These are phyloP conservation scores for Vitellaria paradoxa DNA, from an alignment of 179 eudicot species.

Conservation along the genomic window DNA sequence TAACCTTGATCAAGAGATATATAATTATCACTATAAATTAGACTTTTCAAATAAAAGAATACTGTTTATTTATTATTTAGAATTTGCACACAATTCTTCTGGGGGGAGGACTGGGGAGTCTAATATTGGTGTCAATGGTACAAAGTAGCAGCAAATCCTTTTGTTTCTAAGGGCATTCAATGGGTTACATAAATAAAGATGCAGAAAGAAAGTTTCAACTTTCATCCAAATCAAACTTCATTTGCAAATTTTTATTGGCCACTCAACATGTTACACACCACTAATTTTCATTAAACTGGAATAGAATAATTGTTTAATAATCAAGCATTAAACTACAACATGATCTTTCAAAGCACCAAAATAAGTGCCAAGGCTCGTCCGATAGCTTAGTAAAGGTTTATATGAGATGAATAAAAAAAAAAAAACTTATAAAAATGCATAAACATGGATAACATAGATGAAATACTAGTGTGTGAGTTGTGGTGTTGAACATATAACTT, in stretches of 20 bases:
- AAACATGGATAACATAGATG: background rate
- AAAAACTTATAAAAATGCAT: background rate
- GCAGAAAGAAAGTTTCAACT: background rate
- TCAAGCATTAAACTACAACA: background rate
- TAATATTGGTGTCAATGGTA: too few relatives aligned
- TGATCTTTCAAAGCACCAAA: background rate
- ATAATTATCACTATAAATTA: too few relatives aligned
- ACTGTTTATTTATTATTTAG: too few relatives aligned
- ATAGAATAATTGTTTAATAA: background rate
- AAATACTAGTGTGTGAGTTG: background rate
- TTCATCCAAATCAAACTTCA: background rate
- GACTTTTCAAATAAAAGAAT: too few relatives aligned
- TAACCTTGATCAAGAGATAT: too few relatives aligned
- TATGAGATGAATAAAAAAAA: background rate
- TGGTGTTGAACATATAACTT: background rate
- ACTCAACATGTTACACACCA: background rate
- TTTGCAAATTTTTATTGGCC: background rate
- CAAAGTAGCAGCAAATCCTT: background rate
- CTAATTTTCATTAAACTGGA: background rate
- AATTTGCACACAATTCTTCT: too few relatives aligned
- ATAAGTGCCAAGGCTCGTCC: background rate
- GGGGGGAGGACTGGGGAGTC: too few relatives aligned
- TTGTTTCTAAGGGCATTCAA: background rate
- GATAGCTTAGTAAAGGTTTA: background rate
- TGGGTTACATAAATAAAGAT: background rate